Base-by-base conservation (phyloP, 495 filamentous ascomycete species). In the Amphirosellinia nigrospora region DNA sequence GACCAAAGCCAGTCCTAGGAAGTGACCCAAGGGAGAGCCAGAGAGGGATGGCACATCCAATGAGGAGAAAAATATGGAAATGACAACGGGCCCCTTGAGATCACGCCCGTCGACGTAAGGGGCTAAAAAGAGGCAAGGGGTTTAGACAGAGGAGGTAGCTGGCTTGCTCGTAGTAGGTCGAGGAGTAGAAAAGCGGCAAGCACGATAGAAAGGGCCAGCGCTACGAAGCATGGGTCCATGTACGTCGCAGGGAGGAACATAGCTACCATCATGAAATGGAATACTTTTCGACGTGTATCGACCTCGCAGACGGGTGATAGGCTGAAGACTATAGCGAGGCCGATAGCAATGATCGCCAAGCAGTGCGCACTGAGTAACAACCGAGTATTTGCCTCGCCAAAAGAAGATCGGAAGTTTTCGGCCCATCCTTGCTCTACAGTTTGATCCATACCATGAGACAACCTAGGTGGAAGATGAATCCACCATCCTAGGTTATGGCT, bases 211-310 rank as follows among this genome's bases (percentile, higher is more conserved):
- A 98, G 81, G 1, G 93, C 92, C 8, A 99, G 85, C 0, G 93
- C 88, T 55, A 89, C 88, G 76, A 94, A 98, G 21, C 88, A 79
- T 9, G 96, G 96, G 78, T 98, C 96, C 70, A 98, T 79, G 75
- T 90, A 96, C 3, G 89, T 90, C 2, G 92, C 88, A 13, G 96
- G 93, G 3, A 98, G 85, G 70, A 99, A 91, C 93, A 99, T 97
- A 50, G 89, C 86, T 43, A 98, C 94, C 89, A 98, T 97, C 89
- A 94, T 97, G 71, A 95, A 96, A 79, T 99, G 96, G 80, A 99
- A 99, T 11, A 99, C 92, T 80, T 99, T 99, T 45, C 96, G 89
- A n/a, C 96, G 88, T 3, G 96, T 99, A 80, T 99, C 96, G 43
- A 98, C 94, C 80, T 97, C 93, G 73, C 81, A 87, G 64, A 91